These are phyloP conservation scores for Mortierella sp. DNA, from an alignment of 371 early-diverging fungal genomes.

Conservation along the genomic window DNA sequence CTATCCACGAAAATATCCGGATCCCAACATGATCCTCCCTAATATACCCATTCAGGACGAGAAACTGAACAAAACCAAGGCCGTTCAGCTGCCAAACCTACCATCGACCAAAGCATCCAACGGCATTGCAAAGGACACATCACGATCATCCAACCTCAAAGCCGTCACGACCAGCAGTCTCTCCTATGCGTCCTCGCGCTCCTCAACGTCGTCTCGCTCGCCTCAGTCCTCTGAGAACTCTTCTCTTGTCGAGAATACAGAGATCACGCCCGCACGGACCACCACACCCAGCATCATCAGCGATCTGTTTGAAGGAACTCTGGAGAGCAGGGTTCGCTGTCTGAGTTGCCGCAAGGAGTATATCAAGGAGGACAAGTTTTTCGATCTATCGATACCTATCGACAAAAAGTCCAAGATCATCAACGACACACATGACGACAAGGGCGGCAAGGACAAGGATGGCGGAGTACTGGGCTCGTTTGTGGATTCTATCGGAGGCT, in stretches of 20 bases:
- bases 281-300: slow-evolving; percentile 60
- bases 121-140: slow-evolving; percentile 24
- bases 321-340: slow-evolving; percentile 63
- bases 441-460: slow-evolving; percentile 25
- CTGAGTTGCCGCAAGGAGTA: slow-evolving; percentile 60
- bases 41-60: slow-evolving; percentile 22
- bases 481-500: slow-evolving; percentile 43
- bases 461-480: slow-evolving; percentile 45
- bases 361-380: slow-evolving; percentile 60
- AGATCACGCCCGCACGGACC: slow-evolving; percentile 48
- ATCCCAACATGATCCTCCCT: not conserved
- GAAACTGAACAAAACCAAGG: slow-evolving; percentile 13
- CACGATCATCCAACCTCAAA: slow-evolving; percentile 14
- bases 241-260: slow-evolving; percentile 45
- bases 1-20: slow-evolving; percentile 39
- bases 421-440: slow-evolving; percentile 28
- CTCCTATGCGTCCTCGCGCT: slow-evolving; percentile 48
- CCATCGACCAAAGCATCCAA: not conserved
- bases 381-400: slow-evolving; percentile 65
- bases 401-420: slow-evolving; percentile 56
- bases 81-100: slow-evolving; percentile 11
- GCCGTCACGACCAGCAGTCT: slow-evolving; percentile 44
- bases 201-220: slow-evolving; percentile 38
- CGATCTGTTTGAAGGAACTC: slow-evolving; percentile 62
- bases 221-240: slow-evolving; percentile 49